phyloP scores from a whole-genome alignment of 2,329 filamentous ascomycete genomes.

The Whalleya microplaca region DNA sequence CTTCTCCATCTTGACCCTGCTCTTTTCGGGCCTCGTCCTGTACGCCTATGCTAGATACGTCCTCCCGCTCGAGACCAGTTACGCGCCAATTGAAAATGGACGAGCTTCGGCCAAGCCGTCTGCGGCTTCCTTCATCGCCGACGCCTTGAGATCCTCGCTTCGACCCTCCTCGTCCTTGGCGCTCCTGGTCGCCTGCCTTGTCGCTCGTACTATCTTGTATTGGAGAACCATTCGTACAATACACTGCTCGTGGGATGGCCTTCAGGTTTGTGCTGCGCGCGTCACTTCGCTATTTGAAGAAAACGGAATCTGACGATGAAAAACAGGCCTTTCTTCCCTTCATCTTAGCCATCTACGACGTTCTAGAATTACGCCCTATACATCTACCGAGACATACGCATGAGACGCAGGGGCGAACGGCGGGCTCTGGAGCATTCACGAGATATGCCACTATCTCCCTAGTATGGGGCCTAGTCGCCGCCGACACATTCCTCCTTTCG shows the following conservation, averaged over 20 bases:
- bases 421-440: slow-evolving; percentile 4
- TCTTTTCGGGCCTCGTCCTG: slow-evolving; percentile 30
- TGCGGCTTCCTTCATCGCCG: slow-evolving; percentile 4
- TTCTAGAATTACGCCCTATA: slow-evolving; percentile 23
- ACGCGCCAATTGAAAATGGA: slow-evolving; percentile 11
- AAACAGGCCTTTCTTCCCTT: slow-evolving; percentile 40
- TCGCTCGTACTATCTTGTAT: slow-evolving; percentile 34
- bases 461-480: slow-evolving; percentile 38
- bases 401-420: slow-evolving; percentile 16
- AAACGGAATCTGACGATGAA: slow-evolving; percentile 1
- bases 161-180: slow-evolving; percentile 20
- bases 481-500: slow-evolving; percentile 31
- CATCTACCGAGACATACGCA: slow-evolving; percentile 29
- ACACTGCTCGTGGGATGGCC: slow-evolving; percentile 40
- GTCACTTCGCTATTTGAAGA: not conserved
- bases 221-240: slow-evolving; percentile 39
- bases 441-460: slow-evolving; percentile 33
- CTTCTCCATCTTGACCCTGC: slow-evolving; percentile 37
- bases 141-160: slow-evolving; percentile 17
- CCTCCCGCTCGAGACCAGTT: slow-evolving; percentile 15
- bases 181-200: slow-evolving; percentile 28
- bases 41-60: slow-evolving; percentile 21
- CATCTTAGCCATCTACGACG: slow-evolving; percentile 29
- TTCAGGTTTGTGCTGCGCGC: slow-evolving; percentile 34
- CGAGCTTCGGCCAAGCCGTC: slow-evolving; percentile 9